Evolutionary conservation across 805 yeast species (phyloP).

Genomic region (Yarrowia divulgata): DNA sequence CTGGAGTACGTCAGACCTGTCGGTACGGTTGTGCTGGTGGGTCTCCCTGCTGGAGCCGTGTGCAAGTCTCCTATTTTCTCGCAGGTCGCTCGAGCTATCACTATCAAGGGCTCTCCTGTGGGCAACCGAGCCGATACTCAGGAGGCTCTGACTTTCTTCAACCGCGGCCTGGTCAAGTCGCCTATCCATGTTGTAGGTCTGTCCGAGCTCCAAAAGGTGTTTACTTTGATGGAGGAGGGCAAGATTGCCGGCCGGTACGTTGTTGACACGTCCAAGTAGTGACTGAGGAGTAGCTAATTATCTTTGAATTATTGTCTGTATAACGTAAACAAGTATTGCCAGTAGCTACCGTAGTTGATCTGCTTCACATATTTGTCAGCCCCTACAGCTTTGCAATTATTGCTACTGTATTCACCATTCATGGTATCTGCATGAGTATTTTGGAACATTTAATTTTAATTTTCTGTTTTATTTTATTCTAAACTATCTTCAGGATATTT

Average conservation of each 20-base stretch:
- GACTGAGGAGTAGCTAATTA: neutral
- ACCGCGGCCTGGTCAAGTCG: slow-evolving; percentile 60
- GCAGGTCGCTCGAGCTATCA: slow-evolving; percentile 62
- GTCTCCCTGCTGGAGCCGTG: slow-evolving; percentile 68
- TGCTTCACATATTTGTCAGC: no score
- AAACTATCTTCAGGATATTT: no score
- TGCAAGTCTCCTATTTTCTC: slow-evolving; percentile 60
- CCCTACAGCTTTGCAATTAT: no score
- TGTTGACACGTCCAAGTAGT: slow-evolving; percentile 60
- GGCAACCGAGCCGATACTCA: slow-evolving; percentile 68
- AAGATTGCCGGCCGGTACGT: slow-evolving; percentile 70
- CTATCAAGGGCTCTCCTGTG: slow-evolving; percentile 64
- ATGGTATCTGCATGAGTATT: no score
- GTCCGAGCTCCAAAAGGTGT: slow-evolving; percentile 58
- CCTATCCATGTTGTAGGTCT: slow-evolving; percentile 64
- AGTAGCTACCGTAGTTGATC: no score
- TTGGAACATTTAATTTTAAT: no score
- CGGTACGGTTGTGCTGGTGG: slow-evolving; percentile 68
- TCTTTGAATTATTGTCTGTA: neutral
- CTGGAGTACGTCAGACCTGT: slow-evolving; percentile 53
- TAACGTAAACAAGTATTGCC: no score
- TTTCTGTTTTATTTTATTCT: no score
- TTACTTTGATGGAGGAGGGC: slow-evolving; percentile 65
- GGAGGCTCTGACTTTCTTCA: slow-evolving; percentile 64
- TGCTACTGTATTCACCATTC: no score